Conservation (phyloP, 345 rosid genomes). For the Syzygium jambos region DNA sequence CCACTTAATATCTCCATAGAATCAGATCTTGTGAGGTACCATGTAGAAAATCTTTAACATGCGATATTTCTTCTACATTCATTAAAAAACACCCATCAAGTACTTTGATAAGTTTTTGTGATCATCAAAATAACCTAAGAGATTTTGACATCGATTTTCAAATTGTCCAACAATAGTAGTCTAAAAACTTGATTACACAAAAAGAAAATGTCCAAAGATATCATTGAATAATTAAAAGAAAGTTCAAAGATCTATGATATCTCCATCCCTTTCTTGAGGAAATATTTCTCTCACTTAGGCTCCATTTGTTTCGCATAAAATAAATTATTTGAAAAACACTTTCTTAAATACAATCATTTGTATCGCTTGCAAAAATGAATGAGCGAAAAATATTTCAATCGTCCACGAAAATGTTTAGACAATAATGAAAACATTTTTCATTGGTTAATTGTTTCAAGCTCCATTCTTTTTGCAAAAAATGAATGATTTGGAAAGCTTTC, state of each 20-base stretch:
- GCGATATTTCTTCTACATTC: background rate
- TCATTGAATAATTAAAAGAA: background rate
- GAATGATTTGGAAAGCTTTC: background rate
- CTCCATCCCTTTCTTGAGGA: background rate
- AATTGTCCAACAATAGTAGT: background rate
- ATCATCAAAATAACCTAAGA: background rate
- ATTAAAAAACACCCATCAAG: background rate
- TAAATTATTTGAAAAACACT: background rate
- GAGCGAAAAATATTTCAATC: background rate
- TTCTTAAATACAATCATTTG: accelerated
- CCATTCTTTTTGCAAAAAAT: background rate
- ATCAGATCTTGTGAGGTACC: background rate
- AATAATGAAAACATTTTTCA: background rate
- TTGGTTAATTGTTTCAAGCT: background rate
- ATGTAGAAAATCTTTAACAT: background rate
- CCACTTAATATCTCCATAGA: background rate
- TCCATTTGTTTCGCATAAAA: accelerated
- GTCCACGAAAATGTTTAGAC: accelerated
- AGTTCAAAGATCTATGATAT: background rate
- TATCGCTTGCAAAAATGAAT: accelerated
- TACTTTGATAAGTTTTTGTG: background rate
- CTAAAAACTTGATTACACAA: background rate
- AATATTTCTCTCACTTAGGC: background rate
- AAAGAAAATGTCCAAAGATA: background rate
- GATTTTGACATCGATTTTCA: background rate